phyloP scores from a whole-genome alignment of 1,284 basidiomycete genomes.

The Mycosarcoma mackinlayi region DNA sequence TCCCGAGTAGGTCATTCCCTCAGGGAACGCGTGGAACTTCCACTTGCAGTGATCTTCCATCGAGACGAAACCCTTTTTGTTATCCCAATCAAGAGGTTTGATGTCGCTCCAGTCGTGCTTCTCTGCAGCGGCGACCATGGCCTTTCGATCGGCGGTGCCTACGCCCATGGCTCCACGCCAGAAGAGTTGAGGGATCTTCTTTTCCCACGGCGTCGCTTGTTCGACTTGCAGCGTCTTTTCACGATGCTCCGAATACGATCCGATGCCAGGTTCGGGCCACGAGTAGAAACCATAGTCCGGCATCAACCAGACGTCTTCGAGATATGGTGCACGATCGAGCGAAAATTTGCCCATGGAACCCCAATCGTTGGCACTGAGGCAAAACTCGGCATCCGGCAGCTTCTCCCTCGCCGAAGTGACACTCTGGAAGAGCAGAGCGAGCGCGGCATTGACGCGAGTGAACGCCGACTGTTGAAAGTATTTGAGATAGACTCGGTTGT shows the following conservation, averaged over 20 bases:
- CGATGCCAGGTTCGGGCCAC: conserved; percentile 65
- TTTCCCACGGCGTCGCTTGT: conserved; percentile 43
- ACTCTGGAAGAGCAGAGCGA: conserved; percentile 53
- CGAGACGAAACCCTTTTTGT: conserved; percentile 27
- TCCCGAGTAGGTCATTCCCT: conserved; percentile 64
- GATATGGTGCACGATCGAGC: conserved; percentile 52
- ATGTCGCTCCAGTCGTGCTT: conserved; percentile 58
- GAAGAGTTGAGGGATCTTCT: conserved; percentile 55
- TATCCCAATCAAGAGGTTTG: conserved; percentile 52
- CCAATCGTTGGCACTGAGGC: conserved; percentile 62
- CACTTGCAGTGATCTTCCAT: conserved; percentile 65
- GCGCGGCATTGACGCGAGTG: conserved; percentile 51
- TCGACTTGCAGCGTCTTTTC: conserved; percentile 50
- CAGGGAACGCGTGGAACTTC: conserved; percentile 65
- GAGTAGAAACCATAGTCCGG: conserved; percentile 64
- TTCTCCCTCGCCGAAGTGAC: conserved; percentile 54
- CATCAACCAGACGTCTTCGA: conserved; percentile 65
- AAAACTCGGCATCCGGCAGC: conserved; percentile 66
- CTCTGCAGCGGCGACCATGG: conserved; percentile 40
- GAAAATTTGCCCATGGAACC: conserved; percentile 60
- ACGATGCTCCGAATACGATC: conserved; percentile 56
- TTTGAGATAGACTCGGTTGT: conserved; percentile 61
- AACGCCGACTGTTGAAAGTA: conserved; percentile 58
- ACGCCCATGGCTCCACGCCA: conserved; percentile 62
- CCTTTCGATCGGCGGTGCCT: conserved; percentile 58